A percentile compares a stretch with the other conserved stretches of the same genome.
Conservation (phyloP, 73 alveolate species). For the Urostyla sp. region DNA sequence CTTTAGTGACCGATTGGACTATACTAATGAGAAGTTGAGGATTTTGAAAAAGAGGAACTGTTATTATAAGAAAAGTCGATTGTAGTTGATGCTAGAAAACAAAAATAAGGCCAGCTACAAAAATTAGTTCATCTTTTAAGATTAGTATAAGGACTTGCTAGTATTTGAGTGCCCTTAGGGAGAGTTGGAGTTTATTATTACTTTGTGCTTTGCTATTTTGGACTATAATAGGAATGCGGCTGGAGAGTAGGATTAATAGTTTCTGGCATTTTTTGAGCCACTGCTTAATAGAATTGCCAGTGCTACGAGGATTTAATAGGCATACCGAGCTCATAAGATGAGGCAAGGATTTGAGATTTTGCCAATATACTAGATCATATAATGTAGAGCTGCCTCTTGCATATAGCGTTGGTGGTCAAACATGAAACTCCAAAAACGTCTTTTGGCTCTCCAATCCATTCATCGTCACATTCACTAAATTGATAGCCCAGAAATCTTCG, state of each 20-base stretch:
- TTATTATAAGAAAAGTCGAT: not conserved
- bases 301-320: constrained; percentile 35
- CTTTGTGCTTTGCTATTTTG: constrained; percentile 32
- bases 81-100: not conserved
- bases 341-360: not conserved
- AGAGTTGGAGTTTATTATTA: constrained; percentile 7
- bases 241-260: constrained; percentile 1
- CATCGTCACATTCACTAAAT: constrained; percentile 31
- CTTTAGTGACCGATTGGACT: too few species aligned
- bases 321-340: constrained; percentile 7
- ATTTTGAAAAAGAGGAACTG: constrained; percentile 37
- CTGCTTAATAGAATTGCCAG: constrained; percentile 33
- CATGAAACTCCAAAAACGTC: constrained; percentile 25
- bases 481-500: not conserved
- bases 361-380: constrained; percentile 9
- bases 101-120: constrained; percentile 4
- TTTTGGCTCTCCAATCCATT: constrained; percentile 5
- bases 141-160: constrained; percentile 45
- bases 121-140: constrained; percentile 22
- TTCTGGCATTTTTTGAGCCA: constrained; percentile 56
- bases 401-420: constrained; percentile 70
- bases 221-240: constrained; percentile 37
- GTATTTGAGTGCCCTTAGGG: constrained; percentile 48
- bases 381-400: constrained; percentile 66
- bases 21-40: not conserved